phyloP scores from a whole-genome alignment of 257 asterid species.

The Datura wrightii region DNA sequence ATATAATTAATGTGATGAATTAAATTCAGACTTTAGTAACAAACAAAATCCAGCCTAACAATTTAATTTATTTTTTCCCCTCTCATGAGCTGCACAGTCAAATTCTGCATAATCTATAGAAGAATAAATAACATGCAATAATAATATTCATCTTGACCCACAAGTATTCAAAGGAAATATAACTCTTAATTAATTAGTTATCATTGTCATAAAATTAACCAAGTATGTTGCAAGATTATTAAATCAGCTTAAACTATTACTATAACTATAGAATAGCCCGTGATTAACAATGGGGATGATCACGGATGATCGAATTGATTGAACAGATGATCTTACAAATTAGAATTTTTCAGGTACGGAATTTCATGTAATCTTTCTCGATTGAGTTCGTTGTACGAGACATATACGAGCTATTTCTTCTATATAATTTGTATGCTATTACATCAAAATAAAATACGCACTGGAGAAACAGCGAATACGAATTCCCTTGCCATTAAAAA shows the following conservation, averaged over 20 bases:
- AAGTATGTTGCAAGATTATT: not conserved
- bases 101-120: constrained; percentile 26
- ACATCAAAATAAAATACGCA: no score
- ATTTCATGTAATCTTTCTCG: no score
- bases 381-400: no score
- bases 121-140: constrained; percentile 32
- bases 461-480: no score
- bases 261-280: constrained; percentile 27
- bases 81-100: not conserved
- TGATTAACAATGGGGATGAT: constrained; percentile 38
- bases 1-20: constrained; percentile 28
- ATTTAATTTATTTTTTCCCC: not conserved
- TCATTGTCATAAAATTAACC: not conserved
- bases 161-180: constrained; percentile 29
- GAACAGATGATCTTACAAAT: no score
- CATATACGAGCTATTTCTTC: no score
- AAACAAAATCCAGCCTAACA: constrained; percentile 38
- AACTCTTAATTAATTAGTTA: constrained; percentile 29
- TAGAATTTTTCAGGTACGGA: no score
- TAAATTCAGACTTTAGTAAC: constrained; percentile 35
- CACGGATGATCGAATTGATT: no score
- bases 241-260: constrained; percentile 38
- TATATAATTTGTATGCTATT: no score
- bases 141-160: constrained; percentile 33
- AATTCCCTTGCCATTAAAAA: no score